Conservation (phyloP, 2,329 filamentous ascomycete genomes). For the Calonectria naviculata region DNA sequence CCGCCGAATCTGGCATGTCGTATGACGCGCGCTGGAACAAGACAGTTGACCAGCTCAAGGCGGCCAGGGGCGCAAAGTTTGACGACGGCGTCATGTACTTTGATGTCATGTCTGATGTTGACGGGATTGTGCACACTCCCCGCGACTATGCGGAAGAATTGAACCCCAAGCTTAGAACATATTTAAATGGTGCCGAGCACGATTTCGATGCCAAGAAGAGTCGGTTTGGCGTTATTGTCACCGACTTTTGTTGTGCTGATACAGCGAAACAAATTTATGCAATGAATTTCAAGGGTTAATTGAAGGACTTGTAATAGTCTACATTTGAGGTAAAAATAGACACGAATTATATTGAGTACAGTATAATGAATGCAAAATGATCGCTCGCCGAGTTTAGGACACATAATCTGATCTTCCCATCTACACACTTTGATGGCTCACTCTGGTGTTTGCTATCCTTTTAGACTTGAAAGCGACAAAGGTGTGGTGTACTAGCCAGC, state of each 20-base stretch:
- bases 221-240: neutral
- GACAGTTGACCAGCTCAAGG: neutral
- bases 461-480: no score
- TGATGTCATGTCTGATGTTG: neutral
- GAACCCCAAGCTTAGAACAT: neutral
- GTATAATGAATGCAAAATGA: no score
- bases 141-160: neutral
- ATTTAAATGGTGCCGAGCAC: neutral
- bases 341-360: no score
- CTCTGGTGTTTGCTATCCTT: no score
- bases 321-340: neutral
- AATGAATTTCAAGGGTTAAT: slow-evolving; percentile 5
- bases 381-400: no score
- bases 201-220: neutral
- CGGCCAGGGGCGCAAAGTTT: neutral
- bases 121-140: neutral
- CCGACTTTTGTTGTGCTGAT: slow-evolving; percentile 5
- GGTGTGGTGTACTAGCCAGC: no score
- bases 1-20: neutral
- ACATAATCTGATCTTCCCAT: no score
- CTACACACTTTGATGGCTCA: no score
- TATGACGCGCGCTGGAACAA: neutral
- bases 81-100: neutral
- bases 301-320: neutral
- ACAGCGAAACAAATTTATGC: neutral